phyloP scores from a whole-genome alignment of 805 yeast genomes.

The Ogataea pilisensis region DNA sequence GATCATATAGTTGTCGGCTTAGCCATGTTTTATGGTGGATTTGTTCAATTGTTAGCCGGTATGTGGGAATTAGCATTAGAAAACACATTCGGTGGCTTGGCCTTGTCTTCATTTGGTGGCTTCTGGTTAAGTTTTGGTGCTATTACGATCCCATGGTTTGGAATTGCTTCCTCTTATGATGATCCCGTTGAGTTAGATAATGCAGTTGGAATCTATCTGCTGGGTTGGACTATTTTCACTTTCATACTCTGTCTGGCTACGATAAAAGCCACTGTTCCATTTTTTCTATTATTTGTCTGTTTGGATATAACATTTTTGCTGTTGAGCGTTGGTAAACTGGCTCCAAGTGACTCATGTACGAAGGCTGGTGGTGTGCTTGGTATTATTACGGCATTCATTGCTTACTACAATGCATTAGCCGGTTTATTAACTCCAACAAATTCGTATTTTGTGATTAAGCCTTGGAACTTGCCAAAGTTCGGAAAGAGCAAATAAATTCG shows the following conservation, averaged over 20 bases:
- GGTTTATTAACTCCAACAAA: slow-evolving; percentile 65
- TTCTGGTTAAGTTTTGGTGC: slow-evolving; percentile 78
- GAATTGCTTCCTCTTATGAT: slow-evolving; percentile 47
- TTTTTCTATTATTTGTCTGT: slow-evolving; percentile 49
- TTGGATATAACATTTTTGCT: slow-evolving; percentile 52
- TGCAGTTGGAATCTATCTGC: slow-evolving; percentile 53
- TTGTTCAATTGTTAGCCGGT: slow-evolving; percentile 67
- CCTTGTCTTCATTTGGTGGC: slow-evolving; percentile 59
- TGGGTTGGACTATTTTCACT: slow-evolving; percentile 65
- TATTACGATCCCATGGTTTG: slow-evolving; percentile 54
- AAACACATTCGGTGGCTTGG: slow-evolving; percentile 72
- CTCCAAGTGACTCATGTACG: slow-evolving; percentile 34
- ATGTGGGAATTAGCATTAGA: slow-evolving; percentile 71
- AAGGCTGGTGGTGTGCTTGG: slow-evolving; percentile 64
- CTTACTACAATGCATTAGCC: slow-evolving; percentile 69
- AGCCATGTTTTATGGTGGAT: slow-evolving; percentile 71
- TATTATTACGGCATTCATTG: slow-evolving; percentile 54
- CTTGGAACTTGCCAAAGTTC: slow-evolving; percentile 27
- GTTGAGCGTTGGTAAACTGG: slow-evolving; percentile 48
- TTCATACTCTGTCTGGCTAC: slow-evolving; percentile 54
- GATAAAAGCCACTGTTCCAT: slow-evolving; percentile 49
- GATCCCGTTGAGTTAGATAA: slow-evolving; percentile 42
- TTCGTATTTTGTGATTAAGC: slow-evolving; percentile 45
- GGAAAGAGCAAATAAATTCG: too few species aligned
- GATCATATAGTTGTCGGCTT: slow-evolving; percentile 60